Evolutionary conservation across 345 rosid genomes (phyloP).

Genomic region (Erysimum cheiranthoides): DNA sequence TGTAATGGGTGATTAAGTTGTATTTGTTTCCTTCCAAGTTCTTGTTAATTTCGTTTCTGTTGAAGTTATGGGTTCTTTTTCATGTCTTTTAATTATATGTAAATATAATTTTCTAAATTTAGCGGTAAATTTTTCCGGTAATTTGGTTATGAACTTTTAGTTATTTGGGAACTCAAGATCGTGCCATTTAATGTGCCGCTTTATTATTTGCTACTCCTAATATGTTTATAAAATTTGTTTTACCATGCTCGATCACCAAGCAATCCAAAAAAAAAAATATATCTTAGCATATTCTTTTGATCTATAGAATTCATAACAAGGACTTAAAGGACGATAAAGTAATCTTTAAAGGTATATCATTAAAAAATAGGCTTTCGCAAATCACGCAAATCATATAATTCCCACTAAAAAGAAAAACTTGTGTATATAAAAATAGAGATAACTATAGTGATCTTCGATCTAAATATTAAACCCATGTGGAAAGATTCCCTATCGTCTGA

Average conservation of each 20-base stretch:
- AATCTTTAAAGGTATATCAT: conserved; percentile 22
- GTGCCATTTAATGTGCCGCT: background rate
- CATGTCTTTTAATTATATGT: background rate
- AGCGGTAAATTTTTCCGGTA: background rate
- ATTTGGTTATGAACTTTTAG: background rate
- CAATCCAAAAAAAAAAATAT: background rate
- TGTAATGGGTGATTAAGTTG: too few relatives aligned
- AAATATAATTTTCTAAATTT: background rate
- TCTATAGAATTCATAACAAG: conserved; percentile 23
- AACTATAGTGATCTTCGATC: conserved; percentile 35
- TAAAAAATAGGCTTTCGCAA: conserved; percentile 34
- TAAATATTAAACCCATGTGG: conserved; percentile 46
- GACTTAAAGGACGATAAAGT: conserved; percentile 21
- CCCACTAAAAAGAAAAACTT: conserved; percentile 21
- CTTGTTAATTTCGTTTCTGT: background rate
- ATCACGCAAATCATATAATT: conserved; percentile 33
- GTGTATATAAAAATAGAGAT: conserved; percentile 13
- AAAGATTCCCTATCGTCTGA: conserved; percentile 46
- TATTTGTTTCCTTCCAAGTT: conserved; percentile 9
- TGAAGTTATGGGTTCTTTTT: background rate
- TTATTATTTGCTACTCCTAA: background rate
- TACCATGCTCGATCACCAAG: conserved; percentile 17
- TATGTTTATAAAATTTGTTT: background rate
- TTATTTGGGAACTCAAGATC: background rate
- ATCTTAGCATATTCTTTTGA: conserved; percentile 24